Conservation (phyloP, 495 filamentous ascomycete species). For the Massariosphaeria phaeospora region DNA sequence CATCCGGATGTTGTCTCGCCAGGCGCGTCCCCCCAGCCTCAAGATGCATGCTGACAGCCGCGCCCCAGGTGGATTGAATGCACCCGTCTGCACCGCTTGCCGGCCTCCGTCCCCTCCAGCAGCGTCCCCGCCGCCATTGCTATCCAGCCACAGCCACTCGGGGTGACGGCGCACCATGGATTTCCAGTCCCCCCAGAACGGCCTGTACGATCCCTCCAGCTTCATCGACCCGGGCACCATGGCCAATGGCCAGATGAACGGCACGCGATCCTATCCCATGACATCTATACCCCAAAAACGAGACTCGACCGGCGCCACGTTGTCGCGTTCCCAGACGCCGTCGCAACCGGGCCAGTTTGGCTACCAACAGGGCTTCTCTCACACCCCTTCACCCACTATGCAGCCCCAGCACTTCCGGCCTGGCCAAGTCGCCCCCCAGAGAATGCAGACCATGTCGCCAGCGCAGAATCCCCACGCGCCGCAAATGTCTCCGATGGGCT, state of each 20-base stretch:
- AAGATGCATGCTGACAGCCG: neutral
- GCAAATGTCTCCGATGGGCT: conserved; percentile 43
- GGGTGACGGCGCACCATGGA: conserved; percentile 15
- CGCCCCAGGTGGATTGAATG: conserved; percentile 13
- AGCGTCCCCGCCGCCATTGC: neutral
- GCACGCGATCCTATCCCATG: conserved; percentile 20
- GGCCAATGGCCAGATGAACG: conserved; percentile 24
- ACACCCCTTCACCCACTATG: conserved; percentile 80
- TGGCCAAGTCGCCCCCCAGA: conserved; percentile 56
- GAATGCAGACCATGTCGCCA: conserved; percentile 85
- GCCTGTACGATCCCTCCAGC: conserved; percentile 21
- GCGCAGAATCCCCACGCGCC: conserved; percentile 61
- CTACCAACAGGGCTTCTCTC: conserved; percentile 70
- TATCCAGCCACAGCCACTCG: neutral
- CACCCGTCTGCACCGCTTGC: neutral
- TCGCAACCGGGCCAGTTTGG: conserved; percentile 64
- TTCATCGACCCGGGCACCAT: conserved; percentile 26
- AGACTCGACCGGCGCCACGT: conserved; percentile 34
- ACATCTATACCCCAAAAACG: conserved; percentile 25
- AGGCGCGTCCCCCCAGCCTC: conserved; percentile 1
- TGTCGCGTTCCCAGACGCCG: conserved; percentile 89
- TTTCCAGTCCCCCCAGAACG: conserved; percentile 25
- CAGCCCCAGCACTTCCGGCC: conserved; percentile 66
- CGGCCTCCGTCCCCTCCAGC: neutral
- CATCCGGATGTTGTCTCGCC: neutral